A percentile compares a stretch with the other conserved stretches of the same genome.
Evolutionary conservation across 2,329 filamentous ascomycete species (phyloP).

Genomic region (Fusarium praegraminearum): DNA sequence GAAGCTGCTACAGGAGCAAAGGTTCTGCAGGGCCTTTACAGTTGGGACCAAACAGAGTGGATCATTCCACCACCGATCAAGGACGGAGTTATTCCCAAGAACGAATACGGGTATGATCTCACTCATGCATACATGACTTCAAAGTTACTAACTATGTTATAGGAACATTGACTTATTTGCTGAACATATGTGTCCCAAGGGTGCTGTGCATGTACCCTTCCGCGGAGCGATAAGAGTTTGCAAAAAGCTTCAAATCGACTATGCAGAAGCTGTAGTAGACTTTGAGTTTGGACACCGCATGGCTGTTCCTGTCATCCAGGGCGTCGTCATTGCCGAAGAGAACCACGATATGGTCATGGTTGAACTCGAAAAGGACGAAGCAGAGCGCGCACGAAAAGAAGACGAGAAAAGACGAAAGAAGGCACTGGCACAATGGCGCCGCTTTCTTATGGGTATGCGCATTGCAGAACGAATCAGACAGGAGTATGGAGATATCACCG

Average conservation of each 20-base stretch:
- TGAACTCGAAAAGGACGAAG: conserved; percentile 82
- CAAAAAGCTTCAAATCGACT: conserved; percentile 86
- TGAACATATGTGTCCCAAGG: conserved; percentile 87
- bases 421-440: conserved; percentile 83
- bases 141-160: conserved; percentile 35
- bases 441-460: conserved; percentile 85
- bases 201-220: conserved; percentile 85
- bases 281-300: conserved; percentile 97
- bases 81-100: conserved; percentile 90
- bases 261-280: conserved; percentile 92
- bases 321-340: conserved; percentile 88
- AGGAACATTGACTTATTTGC: conserved; percentile 95
- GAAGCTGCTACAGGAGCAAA: conserved; percentile 84
- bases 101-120: conserved; percentile 76
- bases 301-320: conserved; percentile 91
- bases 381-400: conserved; percentile 80
- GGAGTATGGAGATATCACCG: conserved; percentile 77
- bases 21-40: conserved; percentile 87
- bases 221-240: conserved; percentile 83
- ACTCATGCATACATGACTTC: not conserved
- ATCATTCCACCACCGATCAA: conserved; percentile 90
- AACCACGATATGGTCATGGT: conserved; percentile 79
- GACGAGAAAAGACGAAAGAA: conserved; percentile 83
- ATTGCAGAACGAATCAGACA: conserved; percentile 81
- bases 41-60: conserved; percentile 89